phyloP scores from a whole-genome alignment of 176 grass and related monocot species.

The Triticum urartu region DNA sequence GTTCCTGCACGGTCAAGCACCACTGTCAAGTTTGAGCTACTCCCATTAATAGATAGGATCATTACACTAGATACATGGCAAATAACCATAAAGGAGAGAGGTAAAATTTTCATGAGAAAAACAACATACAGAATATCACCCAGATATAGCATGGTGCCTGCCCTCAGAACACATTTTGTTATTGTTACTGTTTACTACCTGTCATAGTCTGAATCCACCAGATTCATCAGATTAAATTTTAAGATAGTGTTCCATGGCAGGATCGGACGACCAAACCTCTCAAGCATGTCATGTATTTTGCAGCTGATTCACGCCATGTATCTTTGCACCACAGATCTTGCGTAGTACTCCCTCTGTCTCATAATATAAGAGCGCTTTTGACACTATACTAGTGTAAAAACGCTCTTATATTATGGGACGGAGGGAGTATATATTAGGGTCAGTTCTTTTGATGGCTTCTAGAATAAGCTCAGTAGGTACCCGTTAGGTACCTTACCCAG shows the following conservation, averaged over 20 bases:
- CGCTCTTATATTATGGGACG: no score
- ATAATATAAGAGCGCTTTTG: no score
- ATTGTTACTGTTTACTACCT: background rate
- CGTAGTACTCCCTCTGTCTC: constrained; percentile 15
- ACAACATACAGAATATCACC: background rate
- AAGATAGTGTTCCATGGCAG: background rate
- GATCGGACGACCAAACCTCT: background rate
- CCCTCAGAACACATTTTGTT: background rate
- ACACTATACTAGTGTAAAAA: no score
- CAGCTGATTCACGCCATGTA: background rate
- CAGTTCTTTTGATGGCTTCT: no score
- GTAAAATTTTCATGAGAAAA: constrained; percentile 31
- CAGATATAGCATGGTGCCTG: background rate
- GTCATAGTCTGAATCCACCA: background rate
- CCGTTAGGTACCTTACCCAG: no score
- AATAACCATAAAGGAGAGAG: constrained; percentile 90
- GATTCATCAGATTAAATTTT: background rate
- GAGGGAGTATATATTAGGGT: no score
- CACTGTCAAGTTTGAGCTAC: constrained; percentile 86
- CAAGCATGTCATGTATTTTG: background rate
- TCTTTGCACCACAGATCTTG: constrained; percentile 45
- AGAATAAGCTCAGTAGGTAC: no score
- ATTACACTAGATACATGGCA: constrained; percentile 87
- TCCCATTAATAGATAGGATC: constrained; percentile 90
- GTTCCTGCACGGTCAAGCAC: constrained; percentile 79